Evolutionary conservation across 768 basidiomycete species (phyloP).

Genomic region (Coprinopsis marcescibilis): DNA sequence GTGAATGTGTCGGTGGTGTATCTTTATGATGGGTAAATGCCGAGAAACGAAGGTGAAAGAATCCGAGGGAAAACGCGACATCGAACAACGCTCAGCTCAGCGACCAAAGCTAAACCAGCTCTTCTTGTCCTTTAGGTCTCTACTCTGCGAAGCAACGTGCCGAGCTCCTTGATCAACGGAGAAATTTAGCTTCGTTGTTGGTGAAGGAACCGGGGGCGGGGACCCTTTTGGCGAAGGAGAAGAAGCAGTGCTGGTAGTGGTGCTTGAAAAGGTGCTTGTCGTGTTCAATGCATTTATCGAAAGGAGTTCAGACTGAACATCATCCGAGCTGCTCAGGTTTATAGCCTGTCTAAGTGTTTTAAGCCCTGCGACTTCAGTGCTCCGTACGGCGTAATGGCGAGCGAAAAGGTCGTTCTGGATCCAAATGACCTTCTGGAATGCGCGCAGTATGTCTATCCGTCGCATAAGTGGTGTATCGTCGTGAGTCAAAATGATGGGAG

Average conservation of each 20-base stretch:
- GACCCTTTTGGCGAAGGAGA: neutral
- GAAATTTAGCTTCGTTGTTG: neutral
- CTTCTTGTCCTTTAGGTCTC: conserved; percentile 3
- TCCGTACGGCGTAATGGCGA: conserved; percentile 10
- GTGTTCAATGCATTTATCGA: neutral
- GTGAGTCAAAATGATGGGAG: conserved; percentile 8
- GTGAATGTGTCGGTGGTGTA: too few species aligned
- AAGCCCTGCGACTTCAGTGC: conserved; percentile 8
- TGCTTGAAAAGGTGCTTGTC: too few species aligned
- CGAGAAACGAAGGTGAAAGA: too few species aligned
- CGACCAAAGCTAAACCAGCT: conserved; percentile 4
- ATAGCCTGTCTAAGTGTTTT: neutral
- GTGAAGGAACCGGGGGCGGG: neutral
- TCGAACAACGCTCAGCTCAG: neutral
- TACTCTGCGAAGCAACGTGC: neutral
- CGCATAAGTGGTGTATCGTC: conserved; percentile 6
- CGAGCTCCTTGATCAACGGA: neutral
- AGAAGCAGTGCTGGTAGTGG: too few species aligned
- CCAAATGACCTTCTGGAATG: conserved; percentile 12
- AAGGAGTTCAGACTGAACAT: neutral
- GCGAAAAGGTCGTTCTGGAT: conserved; percentile 12
- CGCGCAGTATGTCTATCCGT: conserved; percentile 9
- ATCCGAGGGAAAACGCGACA: too few species aligned
- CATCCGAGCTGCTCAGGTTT: conserved; percentile 6
- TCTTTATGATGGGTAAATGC: too few species aligned